Base-by-base conservation (phyloP, 177 flowering plant genomes). In the Vitis hybrid region DNA sequence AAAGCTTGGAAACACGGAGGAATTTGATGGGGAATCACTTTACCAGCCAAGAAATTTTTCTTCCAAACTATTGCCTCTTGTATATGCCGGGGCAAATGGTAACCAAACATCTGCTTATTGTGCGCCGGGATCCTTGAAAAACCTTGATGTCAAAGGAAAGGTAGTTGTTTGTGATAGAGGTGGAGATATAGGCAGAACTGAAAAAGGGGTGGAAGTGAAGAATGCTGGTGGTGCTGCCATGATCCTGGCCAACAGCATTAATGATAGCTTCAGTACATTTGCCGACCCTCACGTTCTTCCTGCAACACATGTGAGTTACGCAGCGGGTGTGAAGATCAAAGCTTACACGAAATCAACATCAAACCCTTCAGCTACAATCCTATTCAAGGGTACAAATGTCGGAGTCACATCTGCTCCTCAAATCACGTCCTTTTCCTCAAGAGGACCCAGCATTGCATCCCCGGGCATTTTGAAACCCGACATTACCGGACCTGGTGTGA, bases 381-480 rank as follows among this genome's bases (percentile, higher is more conserved):
- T 75, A 10, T 86, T 81, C 62, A 74, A 81, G 53, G 90, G 90
- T 15, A 83, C 90, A 2, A 50, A 76, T 0, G 67, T 82, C 6
- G 87, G 88, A 5, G 64, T 51, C 1, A 0, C 55, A 5, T 31
- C 55, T 2, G 69, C 92, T 19, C 90, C 90, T 1, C 62, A 15
- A 0, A 80, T 88, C 8, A 60, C 88, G 45, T 74, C 81, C 5
- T 88, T 88, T 62, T 88, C 92, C 10, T 85, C 88, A 1, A 78
- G 92, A 70, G 93, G 93, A 1, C 93, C 90, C 0, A 84, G 70
- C 68, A 0, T 56, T 1, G 65, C 67, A 33, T 81, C 82, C 69
- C 82, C 82, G 0, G 89, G 86, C 0, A 89, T 87, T 13, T 31
- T 88, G 49, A 88, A 88, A 69, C 92, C 90, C 0, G 90, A 88